A percentile compares a stretch with the other conserved stretches of the same genome.
Conservation (phyloP, 176 grass and related monocot species). For the Ampelocalamus luodianensis region DNA sequence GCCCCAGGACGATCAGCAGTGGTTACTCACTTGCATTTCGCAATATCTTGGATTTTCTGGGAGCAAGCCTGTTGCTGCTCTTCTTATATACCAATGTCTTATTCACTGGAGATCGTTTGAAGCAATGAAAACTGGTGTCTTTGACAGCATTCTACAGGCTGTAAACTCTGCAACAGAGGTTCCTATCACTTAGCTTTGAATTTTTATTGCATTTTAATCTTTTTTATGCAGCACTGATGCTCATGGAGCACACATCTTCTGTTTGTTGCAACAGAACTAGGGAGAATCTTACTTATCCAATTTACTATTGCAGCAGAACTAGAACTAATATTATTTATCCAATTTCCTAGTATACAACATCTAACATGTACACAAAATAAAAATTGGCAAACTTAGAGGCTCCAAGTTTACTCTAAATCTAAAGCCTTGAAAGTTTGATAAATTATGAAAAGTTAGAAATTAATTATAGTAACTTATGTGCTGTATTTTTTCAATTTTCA, state of each 20-base stretch:
- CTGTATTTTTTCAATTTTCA: slow-evolving; percentile 9
- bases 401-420: slow-evolving; percentile 22
- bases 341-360: slow-evolving; percentile 6
- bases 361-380: slow-evolving; percentile 16
- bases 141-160: slow-evolving; percentile 66
- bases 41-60: slow-evolving; percentile 74
- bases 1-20: slow-evolving; percentile 65
- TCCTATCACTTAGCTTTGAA: slow-evolving; percentile 35
- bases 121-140: slow-evolving; percentile 67
- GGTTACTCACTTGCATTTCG: slow-evolving; percentile 63
- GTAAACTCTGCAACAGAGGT: slow-evolving; percentile 76
- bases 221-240: slow-evolving; percentile 14
- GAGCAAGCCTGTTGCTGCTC: slow-evolving; percentile 62
- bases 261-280: slow-evolving; percentile 32
- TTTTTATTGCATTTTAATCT: slow-evolving; percentile 12
- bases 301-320: slow-evolving; percentile 3
- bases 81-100: slow-evolving; percentile 77
- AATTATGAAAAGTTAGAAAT: slow-evolving; percentile 26
- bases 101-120: slow-evolving; percentile 84
- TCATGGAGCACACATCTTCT: slow-evolving; percentile 16
- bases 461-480: not conserved
- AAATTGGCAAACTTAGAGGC: slow-evolving; percentile 3
- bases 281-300: not conserved
- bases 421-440: slow-evolving; percentile 20
- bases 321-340: not conserved